Percentiles rank a stretch among this genome's conserved stretches.
Evolutionary conservation across 352 stramenopile species (phyloP).

Genomic region (Pythium insidiosum): DNA sequence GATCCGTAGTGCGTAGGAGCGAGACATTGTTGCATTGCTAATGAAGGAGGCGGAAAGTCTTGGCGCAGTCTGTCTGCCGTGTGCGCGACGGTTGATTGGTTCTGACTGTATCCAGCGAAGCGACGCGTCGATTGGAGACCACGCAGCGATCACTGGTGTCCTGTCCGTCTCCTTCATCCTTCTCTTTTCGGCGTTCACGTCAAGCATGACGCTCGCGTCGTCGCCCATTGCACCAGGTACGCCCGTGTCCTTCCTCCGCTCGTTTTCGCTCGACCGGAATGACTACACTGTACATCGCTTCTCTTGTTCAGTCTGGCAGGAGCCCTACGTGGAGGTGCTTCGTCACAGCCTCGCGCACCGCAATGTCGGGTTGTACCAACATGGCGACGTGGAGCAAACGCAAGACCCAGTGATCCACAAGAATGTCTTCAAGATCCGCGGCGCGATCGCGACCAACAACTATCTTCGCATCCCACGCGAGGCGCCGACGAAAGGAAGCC

Average conservation of each 20-base stretch:
- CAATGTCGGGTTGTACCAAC: conserved; percentile 38
- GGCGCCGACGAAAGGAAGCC: conserved; percentile 29
- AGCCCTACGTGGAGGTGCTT: conserved; percentile 83
- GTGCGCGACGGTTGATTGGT: too few species aligned
- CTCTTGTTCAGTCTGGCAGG: conserved; percentile 61
- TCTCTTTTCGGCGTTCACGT: too few species aligned
- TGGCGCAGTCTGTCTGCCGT: too few species aligned
- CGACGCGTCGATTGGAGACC: neutral
- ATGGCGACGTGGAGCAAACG: conserved; percentile 62
- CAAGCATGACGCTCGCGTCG: neutral
- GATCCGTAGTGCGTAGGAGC: neutral
- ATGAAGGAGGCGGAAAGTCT: too few species aligned
- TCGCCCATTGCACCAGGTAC: neutral
- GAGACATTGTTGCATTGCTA: too few species aligned
- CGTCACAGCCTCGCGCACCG: conserved; percentile 59
- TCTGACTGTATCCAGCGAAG: too few species aligned
- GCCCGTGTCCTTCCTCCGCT: too few species aligned
- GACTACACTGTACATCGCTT: too few species aligned
- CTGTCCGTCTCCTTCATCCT: too few species aligned
- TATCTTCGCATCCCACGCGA: conserved; percentile 67
- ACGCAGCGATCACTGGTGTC: too few species aligned
- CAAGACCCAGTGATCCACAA: conserved; percentile 65
- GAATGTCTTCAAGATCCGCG: conserved; percentile 70
- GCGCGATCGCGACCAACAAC: conserved; percentile 63
- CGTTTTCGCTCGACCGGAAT: too few species aligned